Base-by-base conservation (phyloP, 2,329 filamentous ascomycete species). In the Colletotrichum coccodes region DNA sequence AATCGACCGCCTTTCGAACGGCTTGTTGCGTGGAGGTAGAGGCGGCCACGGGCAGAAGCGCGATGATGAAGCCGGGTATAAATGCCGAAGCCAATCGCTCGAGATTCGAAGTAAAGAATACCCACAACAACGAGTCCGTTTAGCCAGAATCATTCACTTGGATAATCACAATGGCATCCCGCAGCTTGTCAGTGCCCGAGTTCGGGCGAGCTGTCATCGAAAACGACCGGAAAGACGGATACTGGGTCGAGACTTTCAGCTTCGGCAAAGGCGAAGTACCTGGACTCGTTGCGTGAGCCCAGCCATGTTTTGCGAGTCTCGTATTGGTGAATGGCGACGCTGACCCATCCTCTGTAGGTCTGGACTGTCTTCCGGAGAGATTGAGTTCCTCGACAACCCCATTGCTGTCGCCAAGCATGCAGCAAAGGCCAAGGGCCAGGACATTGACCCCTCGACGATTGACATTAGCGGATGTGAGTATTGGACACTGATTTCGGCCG, bases 211-310 rank as follows among this genome's bases (percentile, higher is more conserved):
- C 42, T 46, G 42, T 46, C 42, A 46, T 46, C 14, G 42, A 46
- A 46, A 21, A 46, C 42, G 23, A 46, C n/a, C n/a, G 42, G 14
- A 46, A 46, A n/a, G 42, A 46, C 18, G 42, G 42, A 18, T 46
- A 46, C 42, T 46, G 42, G 42, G 42, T 46, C 18, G 42, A 46
- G 42, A 46, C 42, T 18, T 46, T 46, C n/a, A 46, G 14, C n/a
- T 46, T 46, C 23, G 42, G 42, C 14, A 21, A 46, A n/a, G 42
- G 7, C 42, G 42, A 46, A 46, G 42, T 46, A 21, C 42, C 42
- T 21, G 42, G 42, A 46, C 42, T 46, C 23, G 42, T 46, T 46
- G 42, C 42, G 42, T 46, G 23, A 46, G 42, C 11, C n/a, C 14
- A 9, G n/a, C 8, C n/a, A 46, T 23, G n/a, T n/a, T 11, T 21